Evolutionary conservation across 495 filamentous ascomycete genomes (phyloP), one percentile per base, ranked within the genome.

Genomic region (Aspergillus baeticus): DNA sequence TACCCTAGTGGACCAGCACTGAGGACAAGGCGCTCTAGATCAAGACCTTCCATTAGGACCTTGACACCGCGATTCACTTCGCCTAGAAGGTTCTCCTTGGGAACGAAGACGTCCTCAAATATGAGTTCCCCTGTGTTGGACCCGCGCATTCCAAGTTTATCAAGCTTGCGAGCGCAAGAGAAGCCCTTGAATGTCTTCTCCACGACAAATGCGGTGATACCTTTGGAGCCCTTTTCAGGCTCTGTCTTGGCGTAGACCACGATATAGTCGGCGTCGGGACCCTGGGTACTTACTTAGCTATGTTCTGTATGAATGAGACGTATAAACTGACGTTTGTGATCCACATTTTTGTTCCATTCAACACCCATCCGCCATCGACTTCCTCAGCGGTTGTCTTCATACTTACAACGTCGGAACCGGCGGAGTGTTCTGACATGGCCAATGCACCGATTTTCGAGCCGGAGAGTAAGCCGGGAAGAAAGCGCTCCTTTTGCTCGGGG

Each of bases 291-390:
- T 26, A n/a, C 22, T 54, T 29, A 46, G 21, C 42, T 31, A 10
- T 29, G 8, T 8, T 21, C 15, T 49, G 17, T 13, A 29, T 34
- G 26, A n/a, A 37, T 10, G 22, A 17, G 5, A 34, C 0, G 4
- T 13, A 13, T 6, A 48, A 5, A 54, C 81, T 48, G 51, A 87
- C 85, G 65, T 98, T 98, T 23, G 94, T 98, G 59, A 98, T 98
- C 94, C 94, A 98, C 94, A 98, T 98, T 81, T 98, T 98, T 20
- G 89, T 90, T 13, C 94, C 94, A 61, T 90, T 90, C 51, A 98
- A 78, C 29, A 91, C 22, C 73, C 86, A 98, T 22, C 94, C 94
- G 13, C 91, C 91, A 60, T 96, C 90, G 14, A 87, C 87, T 37
- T 79, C 78, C 64, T 84, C 87, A 0, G 93, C 92, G 0, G 79